These are phyloP conservation scores for Apostasia ramifera DNA, from an alignment of 106 monocot species.

Conservation along the genomic window DNA sequence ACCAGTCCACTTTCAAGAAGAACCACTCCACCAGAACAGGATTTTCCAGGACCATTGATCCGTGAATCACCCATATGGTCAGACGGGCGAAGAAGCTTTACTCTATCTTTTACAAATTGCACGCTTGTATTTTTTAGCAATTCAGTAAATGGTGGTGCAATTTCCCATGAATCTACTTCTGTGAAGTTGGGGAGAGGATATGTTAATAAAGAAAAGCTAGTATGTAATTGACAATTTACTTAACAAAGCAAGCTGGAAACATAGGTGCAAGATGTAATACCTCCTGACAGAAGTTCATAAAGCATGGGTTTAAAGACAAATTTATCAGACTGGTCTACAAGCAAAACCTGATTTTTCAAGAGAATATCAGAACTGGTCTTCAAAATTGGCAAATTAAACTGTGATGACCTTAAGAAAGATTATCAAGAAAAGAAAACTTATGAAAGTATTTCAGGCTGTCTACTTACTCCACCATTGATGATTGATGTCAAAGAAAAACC, in stretches of 20 bases:
- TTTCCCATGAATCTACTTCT: constrained; percentile 98
- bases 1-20: constrained; percentile 82
- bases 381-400: neutral
- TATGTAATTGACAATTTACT: too few relatives aligned
- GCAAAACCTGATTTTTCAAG: constrained; percentile 54
- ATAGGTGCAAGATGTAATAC: constrained; percentile 24
- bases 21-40: constrained; percentile 52
- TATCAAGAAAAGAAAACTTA: too few relatives aligned
- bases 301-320: constrained; percentile 98
- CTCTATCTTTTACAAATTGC: constrained; percentile 74
- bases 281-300: constrained; percentile 93
- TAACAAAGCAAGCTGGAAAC: neutral
- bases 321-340: constrained; percentile 86
- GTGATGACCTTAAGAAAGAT: neutral
- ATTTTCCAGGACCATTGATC: constrained; percentile 21
- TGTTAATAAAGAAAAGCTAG: neutral
- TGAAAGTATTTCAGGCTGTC: too few relatives aligned
- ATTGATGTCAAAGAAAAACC: too few relatives aligned
- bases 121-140: constrained; percentile 70
- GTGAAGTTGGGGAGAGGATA: constrained; percentile 15
- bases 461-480: too few relatives aligned
- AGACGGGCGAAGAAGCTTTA: constrained; percentile 66
- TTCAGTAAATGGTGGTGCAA: constrained; percentile 84
- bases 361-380: neutral
- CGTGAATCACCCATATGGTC: constrained; percentile 39